Evolutionary conservation across 345 rosid species (phyloP).

Genomic region (Bruguiera parviflora): DNA sequence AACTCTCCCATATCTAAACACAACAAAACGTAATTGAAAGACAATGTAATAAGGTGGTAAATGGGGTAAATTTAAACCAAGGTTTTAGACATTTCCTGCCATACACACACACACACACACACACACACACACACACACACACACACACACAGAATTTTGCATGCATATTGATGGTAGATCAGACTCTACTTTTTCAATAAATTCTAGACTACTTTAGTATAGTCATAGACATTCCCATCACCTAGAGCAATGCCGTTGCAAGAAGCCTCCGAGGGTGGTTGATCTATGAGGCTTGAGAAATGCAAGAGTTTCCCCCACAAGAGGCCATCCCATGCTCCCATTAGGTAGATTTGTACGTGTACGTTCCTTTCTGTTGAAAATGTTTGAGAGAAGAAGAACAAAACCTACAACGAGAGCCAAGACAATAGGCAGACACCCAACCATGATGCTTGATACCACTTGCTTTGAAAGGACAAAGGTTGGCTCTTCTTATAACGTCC

Average conservation of each 20-base stretch:
- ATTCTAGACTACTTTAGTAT: too few species aligned
- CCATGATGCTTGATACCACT: constrained; percentile 8
- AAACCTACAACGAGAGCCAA: constrained; percentile 19
- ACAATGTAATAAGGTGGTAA: background rate
- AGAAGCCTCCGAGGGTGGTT: constrained; percentile 58
- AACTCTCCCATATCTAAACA: constrained; percentile 61
- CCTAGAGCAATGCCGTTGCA: constrained; percentile 64
- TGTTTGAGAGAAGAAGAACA: constrained; percentile 9
- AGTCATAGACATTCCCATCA: constrained; percentile 9
- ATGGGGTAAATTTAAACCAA: too few species aligned
- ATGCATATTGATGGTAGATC: too few species aligned
- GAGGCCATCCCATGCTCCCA: constrained; percentile 82
- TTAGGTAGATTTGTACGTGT: constrained; percentile 31
- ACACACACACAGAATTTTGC: too few species aligned
- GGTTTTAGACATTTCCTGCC: too few species aligned
- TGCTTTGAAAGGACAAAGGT: too few species aligned
- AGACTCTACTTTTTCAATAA: too few species aligned
- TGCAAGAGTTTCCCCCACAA: constrained; percentile 64
- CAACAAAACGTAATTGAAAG: background rate
- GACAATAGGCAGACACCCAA: constrained; percentile 7
- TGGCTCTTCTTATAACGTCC: background rate
- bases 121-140: too few species aligned
- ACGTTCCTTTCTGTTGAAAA: constrained; percentile 3
- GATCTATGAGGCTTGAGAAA: constrained; percentile 81
- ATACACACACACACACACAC: too few species aligned